Percentiles rank a stretch among this genome's conserved stretches.
phyloP scores from a whole-genome alignment of 73 alveolate species.

The Breviolum minutum region DNA sequence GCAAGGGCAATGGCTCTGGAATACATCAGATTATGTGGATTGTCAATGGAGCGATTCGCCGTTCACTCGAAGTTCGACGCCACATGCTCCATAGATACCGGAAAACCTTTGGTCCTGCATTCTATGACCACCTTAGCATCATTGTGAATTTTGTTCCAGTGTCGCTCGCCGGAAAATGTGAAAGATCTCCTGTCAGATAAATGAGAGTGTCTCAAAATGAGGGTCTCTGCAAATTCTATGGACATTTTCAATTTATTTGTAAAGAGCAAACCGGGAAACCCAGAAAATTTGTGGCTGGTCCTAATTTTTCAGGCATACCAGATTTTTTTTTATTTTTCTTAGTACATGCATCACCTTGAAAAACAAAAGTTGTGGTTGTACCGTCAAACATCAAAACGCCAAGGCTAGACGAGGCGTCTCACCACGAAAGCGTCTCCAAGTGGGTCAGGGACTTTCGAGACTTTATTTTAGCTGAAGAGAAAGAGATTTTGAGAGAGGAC shows the following conservation, averaged over 20 bases:
- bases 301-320: too few relatives aligned
- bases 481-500: constrained; percentile 6
- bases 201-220: too few relatives aligned
- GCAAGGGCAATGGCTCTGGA: not conserved
- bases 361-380: too few relatives aligned
- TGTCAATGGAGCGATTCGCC: constrained; percentile 50
- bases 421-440: not conserved
- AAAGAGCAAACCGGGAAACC: too few relatives aligned
- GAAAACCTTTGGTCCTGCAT: not conserved
- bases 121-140: not conserved
- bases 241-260: too few relatives aligned
- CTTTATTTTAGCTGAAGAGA: not conserved
- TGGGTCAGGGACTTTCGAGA: constrained; percentile 23
- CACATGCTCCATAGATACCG: constrained; percentile 23
- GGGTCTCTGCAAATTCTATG: too few relatives aligned
- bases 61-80: not conserved
- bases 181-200: too few relatives aligned
- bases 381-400: too few relatives aligned
- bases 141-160: constrained; percentile 27
- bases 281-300: too few relatives aligned
- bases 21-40: constrained; percentile 16
- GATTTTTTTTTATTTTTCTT: too few relatives aligned
- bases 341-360: too few relatives aligned
- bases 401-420: not conserved
- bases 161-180: not conserved